phyloP scores from a whole-genome alignment of 1,284 basidiomycete species.

The Moesziomyces aphidis region DNA sequence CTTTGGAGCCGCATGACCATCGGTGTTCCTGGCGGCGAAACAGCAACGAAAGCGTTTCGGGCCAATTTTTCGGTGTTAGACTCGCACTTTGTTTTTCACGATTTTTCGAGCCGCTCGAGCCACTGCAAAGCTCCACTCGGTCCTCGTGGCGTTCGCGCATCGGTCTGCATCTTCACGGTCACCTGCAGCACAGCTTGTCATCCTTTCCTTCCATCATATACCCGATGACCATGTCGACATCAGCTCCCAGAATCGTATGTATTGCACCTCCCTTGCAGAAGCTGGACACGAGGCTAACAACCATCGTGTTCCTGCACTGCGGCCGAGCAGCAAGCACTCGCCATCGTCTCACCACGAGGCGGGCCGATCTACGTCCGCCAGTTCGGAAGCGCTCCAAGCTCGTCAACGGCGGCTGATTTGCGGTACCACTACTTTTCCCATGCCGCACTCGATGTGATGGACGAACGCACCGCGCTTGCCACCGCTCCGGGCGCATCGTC shows the following conservation, averaged over 20 bases:
- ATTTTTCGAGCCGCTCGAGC: too few relatives aligned
- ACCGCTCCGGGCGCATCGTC: constrained; percentile 7
- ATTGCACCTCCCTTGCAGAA: not conserved
- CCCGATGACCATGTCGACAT: constrained; percentile 11
- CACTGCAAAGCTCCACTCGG: too few relatives aligned
- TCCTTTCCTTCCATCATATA: too few relatives aligned
- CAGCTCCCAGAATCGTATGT: constrained; percentile 28
- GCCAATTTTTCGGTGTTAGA: too few relatives aligned
- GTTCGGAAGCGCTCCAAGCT: constrained; percentile 17
- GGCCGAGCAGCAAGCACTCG: constrained; percentile 35
- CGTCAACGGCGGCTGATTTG: constrained; percentile 23
- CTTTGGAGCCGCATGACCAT: too few relatives aligned
- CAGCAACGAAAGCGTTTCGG: too few relatives aligned
- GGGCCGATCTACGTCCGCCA: constrained; percentile 51
- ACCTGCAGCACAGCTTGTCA: too few relatives aligned
- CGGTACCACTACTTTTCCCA: constrained; percentile 67
- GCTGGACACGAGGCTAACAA: not conserved
- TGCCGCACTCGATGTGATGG: constrained; percentile 66
- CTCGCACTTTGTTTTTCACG: too few relatives aligned
- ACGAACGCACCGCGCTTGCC: constrained; percentile 56
- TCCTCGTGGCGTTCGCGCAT: too few relatives aligned
- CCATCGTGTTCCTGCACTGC: not conserved
- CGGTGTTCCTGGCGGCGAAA: too few relatives aligned
- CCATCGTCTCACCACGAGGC: constrained; percentile 48
- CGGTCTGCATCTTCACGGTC: too few relatives aligned